A percentile compares a stretch with the other conserved stretches of the same genome.
Conservation (phyloP, 2,329 filamentous ascomycete species). For the Beauveria brongniartii region DNA sequence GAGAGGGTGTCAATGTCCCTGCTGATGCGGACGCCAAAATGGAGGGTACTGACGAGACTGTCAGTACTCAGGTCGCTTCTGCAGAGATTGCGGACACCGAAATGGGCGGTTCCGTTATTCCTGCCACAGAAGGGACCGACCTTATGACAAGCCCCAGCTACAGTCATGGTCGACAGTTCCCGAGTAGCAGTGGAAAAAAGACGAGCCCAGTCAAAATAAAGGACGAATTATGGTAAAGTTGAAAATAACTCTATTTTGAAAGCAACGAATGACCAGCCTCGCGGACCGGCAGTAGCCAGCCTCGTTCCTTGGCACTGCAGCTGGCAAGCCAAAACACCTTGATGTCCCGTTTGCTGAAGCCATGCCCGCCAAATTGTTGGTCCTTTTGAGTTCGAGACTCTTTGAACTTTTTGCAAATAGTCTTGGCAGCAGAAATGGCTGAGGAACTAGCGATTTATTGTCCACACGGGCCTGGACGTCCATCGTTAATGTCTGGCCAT, state of each 20-base stretch:
- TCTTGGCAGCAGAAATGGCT: constrained; percentile 1
- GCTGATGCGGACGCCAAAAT: too few relatives aligned
- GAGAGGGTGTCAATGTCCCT: too few relatives aligned
- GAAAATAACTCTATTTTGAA: constrained; percentile 5
- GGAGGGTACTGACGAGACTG: too few relatives aligned
- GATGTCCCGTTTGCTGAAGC: neutral
- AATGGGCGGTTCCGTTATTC: too few relatives aligned
- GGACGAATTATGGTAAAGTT: neutral
- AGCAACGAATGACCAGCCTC: neutral
- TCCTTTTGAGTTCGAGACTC: neutral
- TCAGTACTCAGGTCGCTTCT: too few relatives aligned
- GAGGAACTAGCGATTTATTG: neutral
- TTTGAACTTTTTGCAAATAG: neutral
- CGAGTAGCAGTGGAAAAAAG: too few relatives aligned
- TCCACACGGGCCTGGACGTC: neutral
- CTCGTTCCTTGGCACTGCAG: constrained; percentile 2
- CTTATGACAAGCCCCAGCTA: too few relatives aligned
- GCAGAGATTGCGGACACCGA: too few relatives aligned
- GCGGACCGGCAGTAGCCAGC: neutral
- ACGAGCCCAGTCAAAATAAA: too few relatives aligned
- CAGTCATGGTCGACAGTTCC: too few relatives aligned
- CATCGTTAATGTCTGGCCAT: neutral
- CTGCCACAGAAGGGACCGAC: too few relatives aligned
- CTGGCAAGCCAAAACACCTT: constrained; percentile 9
- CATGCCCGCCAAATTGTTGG: neutral